Conservation (phyloP, 805 yeast species). For the Wickerhamiella hasegawae region DNA sequence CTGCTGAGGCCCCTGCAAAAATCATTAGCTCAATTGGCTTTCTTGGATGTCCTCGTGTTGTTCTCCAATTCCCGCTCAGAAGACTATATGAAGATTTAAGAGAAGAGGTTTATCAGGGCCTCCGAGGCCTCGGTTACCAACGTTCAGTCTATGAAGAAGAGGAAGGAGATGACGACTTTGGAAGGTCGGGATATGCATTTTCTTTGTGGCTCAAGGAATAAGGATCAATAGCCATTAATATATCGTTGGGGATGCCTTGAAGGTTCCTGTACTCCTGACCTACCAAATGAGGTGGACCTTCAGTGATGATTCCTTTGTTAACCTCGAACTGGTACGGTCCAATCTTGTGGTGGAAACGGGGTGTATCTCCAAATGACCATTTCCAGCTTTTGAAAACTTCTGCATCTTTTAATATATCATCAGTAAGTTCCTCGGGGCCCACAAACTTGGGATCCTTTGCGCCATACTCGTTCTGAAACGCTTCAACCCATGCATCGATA, state of each 20-base stretch:
- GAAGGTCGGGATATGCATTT: constrained; percentile 37
- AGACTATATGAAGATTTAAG: constrained; percentile 51
- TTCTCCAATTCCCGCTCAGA: constrained; percentile 67
- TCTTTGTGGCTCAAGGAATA: constrained; percentile 9
- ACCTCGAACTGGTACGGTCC: constrained; percentile 27
- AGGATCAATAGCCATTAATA: constrained; percentile 3
- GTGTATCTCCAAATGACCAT: constrained; percentile 69
- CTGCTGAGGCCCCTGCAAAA: constrained; percentile 64
- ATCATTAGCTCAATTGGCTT: constrained; percentile 41
- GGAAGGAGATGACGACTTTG: constrained; percentile 75
- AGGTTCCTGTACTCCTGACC: constrained; percentile 4
- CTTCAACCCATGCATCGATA: constrained; percentile 26
- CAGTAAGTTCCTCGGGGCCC: constrained; percentile 11
- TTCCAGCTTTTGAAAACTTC: constrained; percentile 38
- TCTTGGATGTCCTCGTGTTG: constrained; percentile 30
- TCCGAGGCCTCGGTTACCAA: constrained; percentile 24
- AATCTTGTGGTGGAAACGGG: constrained; percentile 45
- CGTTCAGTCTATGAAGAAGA: constrained; percentile 30
- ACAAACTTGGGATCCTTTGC: constrained; percentile 3
- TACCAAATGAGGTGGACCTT: constrained; percentile 5
- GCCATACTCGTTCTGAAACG: constrained; percentile 25
- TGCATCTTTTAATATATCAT: constrained; percentile 19
- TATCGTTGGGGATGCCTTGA: constrained; percentile 13
- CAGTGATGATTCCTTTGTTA: constrained; percentile 30
- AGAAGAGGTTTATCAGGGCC: constrained; percentile 37